phyloP scores from a whole-genome alignment of 2,329 filamentous ascomycete genomes.

The Hymenotorrendiella dingleyae region DNA sequence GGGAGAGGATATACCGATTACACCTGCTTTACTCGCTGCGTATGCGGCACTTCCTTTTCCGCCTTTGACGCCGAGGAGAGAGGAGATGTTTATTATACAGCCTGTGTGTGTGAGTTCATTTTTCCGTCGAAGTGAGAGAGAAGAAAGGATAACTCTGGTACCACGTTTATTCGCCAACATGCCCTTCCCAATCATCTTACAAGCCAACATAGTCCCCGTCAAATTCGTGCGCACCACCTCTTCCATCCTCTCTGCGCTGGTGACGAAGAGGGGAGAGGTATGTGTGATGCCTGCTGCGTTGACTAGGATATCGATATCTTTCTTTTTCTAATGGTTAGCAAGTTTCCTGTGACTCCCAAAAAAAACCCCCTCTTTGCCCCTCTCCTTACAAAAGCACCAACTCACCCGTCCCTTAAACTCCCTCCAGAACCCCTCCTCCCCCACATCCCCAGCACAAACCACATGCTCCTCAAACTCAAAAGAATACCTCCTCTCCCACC shows the following conservation, averaged over 20 bases:
- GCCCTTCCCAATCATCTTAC: constrained; percentile 43
- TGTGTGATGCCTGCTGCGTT: constrained; percentile 76
- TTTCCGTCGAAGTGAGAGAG: background rate
- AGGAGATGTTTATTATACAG: constrained; percentile 78
- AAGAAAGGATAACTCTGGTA: constrained; percentile 9
- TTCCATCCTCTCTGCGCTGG: constrained; percentile 44
- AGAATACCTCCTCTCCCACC: no score
- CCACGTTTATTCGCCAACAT: constrained; percentile 39
- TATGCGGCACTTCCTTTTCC: constrained; percentile 68
- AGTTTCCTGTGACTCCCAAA: background rate
- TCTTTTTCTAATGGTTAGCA: constrained; percentile 7
- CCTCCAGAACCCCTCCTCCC: constrained; percentile 24
- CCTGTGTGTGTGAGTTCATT: no score
- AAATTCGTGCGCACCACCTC: constrained; percentile 66
- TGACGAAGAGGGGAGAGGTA: constrained; percentile 54
- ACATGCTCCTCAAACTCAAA: constrained; percentile 16
- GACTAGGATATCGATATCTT: constrained; percentile 54
- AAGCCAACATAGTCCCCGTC: constrained; percentile 56
- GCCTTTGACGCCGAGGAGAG: constrained; percentile 63
- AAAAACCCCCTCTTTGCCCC: background rate
- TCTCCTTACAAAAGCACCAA: background rate
- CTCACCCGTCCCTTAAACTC: constrained; percentile 20
- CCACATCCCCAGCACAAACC: constrained; percentile 27
- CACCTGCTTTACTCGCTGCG: constrained; percentile 73
- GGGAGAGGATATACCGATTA: constrained; percentile 50